Percentiles rank a stretch among this genome's conserved stretches.
phyloP scores from a whole-genome alignment of 2,329 filamentous ascomycete species.

The Xylaria sp. region DNA sequence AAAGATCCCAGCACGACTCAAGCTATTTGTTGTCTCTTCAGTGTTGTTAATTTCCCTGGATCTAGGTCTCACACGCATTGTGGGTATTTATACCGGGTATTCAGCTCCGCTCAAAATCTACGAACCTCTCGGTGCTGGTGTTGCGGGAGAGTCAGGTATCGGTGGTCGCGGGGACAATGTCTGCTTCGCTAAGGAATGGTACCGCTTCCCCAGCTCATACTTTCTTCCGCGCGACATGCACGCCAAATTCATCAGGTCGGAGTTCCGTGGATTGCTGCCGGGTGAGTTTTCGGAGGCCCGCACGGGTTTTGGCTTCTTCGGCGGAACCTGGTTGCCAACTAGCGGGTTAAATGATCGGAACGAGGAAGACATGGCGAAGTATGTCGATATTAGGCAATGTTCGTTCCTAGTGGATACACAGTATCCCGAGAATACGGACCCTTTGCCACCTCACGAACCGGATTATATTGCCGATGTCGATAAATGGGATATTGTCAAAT shows the following conservation, averaged over 20 bases:
- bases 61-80: constrained; percentile 75
- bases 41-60: constrained; percentile 72
- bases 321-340: constrained; percentile 85
- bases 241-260: constrained; percentile 89
- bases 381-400: constrained; percentile 80
- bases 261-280: constrained; percentile 87
- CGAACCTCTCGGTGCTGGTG: constrained; percentile 68
- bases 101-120: constrained; percentile 81
- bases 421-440: constrained; percentile 67
- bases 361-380: constrained; percentile 86
- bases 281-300: constrained; percentile 86
- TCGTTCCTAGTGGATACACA: constrained; percentile 89
- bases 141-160: constrained; percentile 59
- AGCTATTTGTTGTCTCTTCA: constrained; percentile 70
- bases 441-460: constrained; percentile 75
- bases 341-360: constrained; percentile 93
- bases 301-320: constrained; percentile 75
- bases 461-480: constrained; percentile 78
- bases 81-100: constrained; percentile 84
- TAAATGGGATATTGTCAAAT: constrained; percentile 82
- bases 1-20: constrained; percentile 79
- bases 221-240: constrained; percentile 85
- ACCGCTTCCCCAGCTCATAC: constrained; percentile 94
- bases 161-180: constrained; percentile 73
- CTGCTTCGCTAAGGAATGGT: constrained; percentile 97